Evolutionary conservation across 2,329 filamentous ascomycete genomes (phyloP).

Genomic region (Fusarium tuaranense): DNA sequence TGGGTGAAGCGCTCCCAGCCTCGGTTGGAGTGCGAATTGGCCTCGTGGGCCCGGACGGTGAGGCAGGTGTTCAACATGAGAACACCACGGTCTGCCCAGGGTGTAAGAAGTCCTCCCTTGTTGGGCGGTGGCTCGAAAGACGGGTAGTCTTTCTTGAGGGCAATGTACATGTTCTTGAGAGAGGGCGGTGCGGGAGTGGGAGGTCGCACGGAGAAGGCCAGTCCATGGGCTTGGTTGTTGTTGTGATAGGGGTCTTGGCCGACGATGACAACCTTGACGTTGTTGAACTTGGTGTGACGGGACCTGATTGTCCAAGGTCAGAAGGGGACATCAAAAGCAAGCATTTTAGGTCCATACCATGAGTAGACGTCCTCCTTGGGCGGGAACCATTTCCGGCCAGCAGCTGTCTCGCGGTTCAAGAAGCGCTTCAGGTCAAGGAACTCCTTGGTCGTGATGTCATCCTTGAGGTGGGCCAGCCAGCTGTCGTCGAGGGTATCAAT

Average conservation of each 20-base stretch:
- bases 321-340: background rate
- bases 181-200: constrained; percentile 91
- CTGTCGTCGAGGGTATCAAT: constrained; percentile 92
- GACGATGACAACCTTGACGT: constrained; percentile 91
- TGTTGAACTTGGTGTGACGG: constrained; percentile 87
- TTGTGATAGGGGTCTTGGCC: constrained; percentile 99
- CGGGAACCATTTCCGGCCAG: constrained; percentile 85
- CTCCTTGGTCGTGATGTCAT: constrained; percentile 81
- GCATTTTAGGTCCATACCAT: constrained; percentile 70
- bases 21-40: constrained; percentile 85
- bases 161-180: constrained; percentile 92
- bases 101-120: constrained; percentile 84
- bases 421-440: constrained; percentile 93
- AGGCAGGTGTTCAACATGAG: constrained; percentile 95
- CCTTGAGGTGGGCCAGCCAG: constrained; percentile 91
- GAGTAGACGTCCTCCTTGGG: constrained; percentile 92
- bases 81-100: constrained; percentile 94
- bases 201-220: constrained; percentile 93
- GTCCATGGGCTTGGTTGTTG: constrained; percentile 92
- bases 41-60: constrained; percentile 89
- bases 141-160: constrained; percentile 89
- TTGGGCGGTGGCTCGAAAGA: constrained; percentile 80
- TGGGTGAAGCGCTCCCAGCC: constrained; percentile 97
- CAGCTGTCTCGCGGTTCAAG: constrained; percentile 79
- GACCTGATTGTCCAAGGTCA: constrained; percentile 72